Base-by-base conservation (phyloP, 2,329 filamentous ascomycete genomes). In the Botrytis cinerea region DNA sequence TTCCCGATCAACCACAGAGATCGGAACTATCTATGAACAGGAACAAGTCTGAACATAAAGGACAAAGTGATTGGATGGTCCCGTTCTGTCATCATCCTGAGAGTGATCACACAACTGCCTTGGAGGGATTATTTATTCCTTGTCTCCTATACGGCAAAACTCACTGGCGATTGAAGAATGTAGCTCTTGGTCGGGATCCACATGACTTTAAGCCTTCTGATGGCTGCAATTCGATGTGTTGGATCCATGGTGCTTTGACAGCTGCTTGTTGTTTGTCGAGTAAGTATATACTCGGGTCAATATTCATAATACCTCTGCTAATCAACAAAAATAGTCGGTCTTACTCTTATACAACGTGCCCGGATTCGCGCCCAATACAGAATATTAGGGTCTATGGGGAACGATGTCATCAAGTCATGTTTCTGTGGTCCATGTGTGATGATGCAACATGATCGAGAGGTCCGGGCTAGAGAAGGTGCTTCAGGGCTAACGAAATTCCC, bases 401-500 rank as follows among this genome's bases (percentile, higher is more conserved):
- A 79, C 7, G 84, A 86, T 75, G 73, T 81, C 25, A 72, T 81
- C 0, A 78, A 79, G 35, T 78, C 80, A 1, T 82, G 80, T 40
- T 85, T 82, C 74, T 86, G 84, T 75, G 81, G 81, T 20, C 81
- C 81, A 66, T 85, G 84, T 73, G 79, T 81, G 16, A 78, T 81
- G 1, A 82, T 85, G 70, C 83, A 85, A 76, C 83, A 83, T 74
- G 85, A 86, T 77, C 79, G 83, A 48, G 85, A 86, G 76, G 79
- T 86, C 7, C 80, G 80, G 68, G 79, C 79, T 18, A 79, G 85
- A 70, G 84, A 86, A 77, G 83, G 79, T 18, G 72, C 77, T n/a
- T 54, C 72, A n/a, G 76, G 62, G 10, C 73, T 73, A 38, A 61
- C 59, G 51, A 70, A 70, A 54, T 48, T 71, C 43, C 32, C 71